Conservation (phyloP, 129 eudicot species). For the Artemisia tridentata region DNA sequence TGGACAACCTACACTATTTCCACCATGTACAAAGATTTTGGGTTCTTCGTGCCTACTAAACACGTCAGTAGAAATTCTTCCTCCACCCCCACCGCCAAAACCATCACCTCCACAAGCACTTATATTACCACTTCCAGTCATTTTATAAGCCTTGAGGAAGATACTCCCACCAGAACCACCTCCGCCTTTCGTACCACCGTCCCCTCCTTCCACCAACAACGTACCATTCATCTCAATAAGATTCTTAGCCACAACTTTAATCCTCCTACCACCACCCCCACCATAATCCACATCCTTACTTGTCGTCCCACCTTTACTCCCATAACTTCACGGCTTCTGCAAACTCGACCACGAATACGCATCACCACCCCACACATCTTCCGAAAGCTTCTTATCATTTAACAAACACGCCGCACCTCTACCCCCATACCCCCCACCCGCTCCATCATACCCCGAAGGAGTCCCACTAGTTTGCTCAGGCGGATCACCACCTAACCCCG, state of each 20-base stretch:
- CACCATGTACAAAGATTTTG: slow-evolving; percentile 74
- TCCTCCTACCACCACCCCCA: slow-evolving; percentile 92
- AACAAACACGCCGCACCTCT: slow-evolving; percentile 88
- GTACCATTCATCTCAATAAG: slow-evolving; percentile 64
- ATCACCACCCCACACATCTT: slow-evolving; percentile 99
- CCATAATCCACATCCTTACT: slow-evolving; percentile 85
- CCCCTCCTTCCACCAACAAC: slow-evolving; percentile 92
- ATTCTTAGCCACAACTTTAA: slow-evolving; percentile 37
- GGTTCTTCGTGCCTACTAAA: slow-evolving; percentile 98
- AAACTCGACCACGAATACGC: slow-evolving; percentile 75
- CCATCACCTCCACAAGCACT: slow-evolving; percentile 94
- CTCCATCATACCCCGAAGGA: slow-evolving; percentile 77
- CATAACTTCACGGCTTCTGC: slow-evolving; percentile 74
- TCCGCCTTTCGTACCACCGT: slow-evolving; percentile 73
- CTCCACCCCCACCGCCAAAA: slow-evolving; percentile 98
- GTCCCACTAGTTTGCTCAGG: slow-evolving; percentile 93
- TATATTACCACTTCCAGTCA: slow-evolving; percentile 76
- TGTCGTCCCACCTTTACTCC: slow-evolving; percentile 92
- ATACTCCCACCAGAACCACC: slow-evolving; percentile 99
- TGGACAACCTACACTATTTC: slow-evolving; percentile 86
- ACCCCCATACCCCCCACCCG: slow-evolving; percentile 96
- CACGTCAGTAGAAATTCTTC: slow-evolving; percentile 85
- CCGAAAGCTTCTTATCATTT: slow-evolving; percentile 61
- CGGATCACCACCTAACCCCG: slow-evolving; percentile 79
- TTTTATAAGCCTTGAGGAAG: slow-evolving; percentile 69